Evolutionary conservation across 768 basidiomycete species (phyloP).

Genomic region (Nidula microcarpa): DNA sequence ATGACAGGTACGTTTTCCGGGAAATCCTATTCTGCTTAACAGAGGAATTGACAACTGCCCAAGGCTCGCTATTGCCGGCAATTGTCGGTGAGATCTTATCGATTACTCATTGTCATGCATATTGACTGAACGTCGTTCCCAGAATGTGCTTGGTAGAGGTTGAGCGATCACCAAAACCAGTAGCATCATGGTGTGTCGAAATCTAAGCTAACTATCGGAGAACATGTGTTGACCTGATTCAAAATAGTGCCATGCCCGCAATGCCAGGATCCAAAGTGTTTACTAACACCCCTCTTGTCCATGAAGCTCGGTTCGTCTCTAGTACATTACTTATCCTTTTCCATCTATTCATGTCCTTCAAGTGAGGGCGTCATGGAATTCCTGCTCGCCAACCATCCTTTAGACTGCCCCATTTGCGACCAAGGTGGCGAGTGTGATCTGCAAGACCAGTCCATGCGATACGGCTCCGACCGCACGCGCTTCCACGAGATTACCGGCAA

Average conservation of each 20-base stretch:
- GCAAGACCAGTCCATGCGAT: conserved; percentile 99
- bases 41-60: conserved; percentile 1
- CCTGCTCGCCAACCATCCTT: conserved; percentile 93
- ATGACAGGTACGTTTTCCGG: conserved; percentile 60
- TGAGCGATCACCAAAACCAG: conserved; percentile 90
- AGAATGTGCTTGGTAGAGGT: conserved; percentile 99
- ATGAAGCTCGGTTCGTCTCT: conserved; percentile 67
- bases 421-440: conserved; percentile 99
- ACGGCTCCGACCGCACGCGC: conserved; percentile 94
- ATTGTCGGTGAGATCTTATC: conserved; percentile 71
- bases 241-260: conserved; percentile 89
- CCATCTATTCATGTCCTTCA: conserved; percentile 8
- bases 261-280: conserved; percentile 93
- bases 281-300: conserved; percentile 88
- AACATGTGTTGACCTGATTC: background rate
- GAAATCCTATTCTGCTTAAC: background rate
- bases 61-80: conserved; percentile 94
- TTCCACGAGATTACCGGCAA: conserved; percentile 99
- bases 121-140: background rate
- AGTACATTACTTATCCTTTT: background rate
- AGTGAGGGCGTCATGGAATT: conserved; percentile 99
- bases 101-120: background rate
- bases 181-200: conserved; percentile 76
- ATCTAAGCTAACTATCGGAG: background rate
- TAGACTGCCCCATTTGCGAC: conserved; percentile 98